Percentiles rank a stretch among this genome's conserved stretches.
phyloP scores from a whole-genome alignment of 352 stramenopile genomes.

The Pythium sukuiense region DNA sequence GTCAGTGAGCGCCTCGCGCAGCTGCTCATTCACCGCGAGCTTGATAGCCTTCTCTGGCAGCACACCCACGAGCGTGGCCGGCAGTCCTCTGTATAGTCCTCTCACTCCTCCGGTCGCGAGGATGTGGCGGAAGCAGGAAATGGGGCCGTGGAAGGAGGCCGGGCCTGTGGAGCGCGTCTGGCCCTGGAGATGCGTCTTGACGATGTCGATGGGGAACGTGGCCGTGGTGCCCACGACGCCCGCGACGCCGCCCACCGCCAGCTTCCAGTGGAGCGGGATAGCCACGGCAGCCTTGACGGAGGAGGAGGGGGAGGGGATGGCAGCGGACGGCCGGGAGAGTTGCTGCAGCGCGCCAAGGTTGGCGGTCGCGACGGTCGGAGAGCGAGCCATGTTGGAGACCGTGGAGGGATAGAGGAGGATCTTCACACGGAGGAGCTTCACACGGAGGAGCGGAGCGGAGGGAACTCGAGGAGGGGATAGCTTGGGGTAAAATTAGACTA shows the following conservation, averaged over 20 bases:
- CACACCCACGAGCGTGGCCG: constrained; percentile 79
- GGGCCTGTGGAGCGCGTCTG: constrained; percentile 40
- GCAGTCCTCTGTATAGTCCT: constrained; percentile 76
- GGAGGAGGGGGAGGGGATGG: constrained; percentile 5
- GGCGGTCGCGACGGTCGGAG: constrained; percentile 16
- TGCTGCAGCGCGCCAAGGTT: constrained; percentile 18
- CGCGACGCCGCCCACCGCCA: constrained; percentile 83
- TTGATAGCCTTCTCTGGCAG: constrained; percentile 92
- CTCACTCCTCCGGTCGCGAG: constrained; percentile 63
- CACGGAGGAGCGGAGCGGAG: neutral
- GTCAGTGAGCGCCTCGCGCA: constrained; percentile 73
- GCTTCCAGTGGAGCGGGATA: constrained; percentile 82
- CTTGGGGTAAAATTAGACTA: constrained; percentile 19
- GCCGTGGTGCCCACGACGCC: constrained; percentile 79
- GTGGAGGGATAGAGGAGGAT: neutral
- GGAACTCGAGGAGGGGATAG: constrained; percentile 1
- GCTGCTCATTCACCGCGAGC: constrained; percentile 90
- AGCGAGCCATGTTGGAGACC: constrained; percentile 10
- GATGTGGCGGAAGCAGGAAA: constrained; percentile 74
- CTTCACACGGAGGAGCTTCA: neutral
- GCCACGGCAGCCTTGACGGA: neutral
- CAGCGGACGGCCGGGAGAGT: constrained; percentile 24
- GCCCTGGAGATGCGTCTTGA: constrained; percentile 93
- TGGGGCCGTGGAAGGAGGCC: constrained; percentile 56
- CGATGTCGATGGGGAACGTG: constrained; percentile 92